Evolutionary conservation across 257 asterid species (phyloP).

Genomic region (Capsicum baccatum): DNA sequence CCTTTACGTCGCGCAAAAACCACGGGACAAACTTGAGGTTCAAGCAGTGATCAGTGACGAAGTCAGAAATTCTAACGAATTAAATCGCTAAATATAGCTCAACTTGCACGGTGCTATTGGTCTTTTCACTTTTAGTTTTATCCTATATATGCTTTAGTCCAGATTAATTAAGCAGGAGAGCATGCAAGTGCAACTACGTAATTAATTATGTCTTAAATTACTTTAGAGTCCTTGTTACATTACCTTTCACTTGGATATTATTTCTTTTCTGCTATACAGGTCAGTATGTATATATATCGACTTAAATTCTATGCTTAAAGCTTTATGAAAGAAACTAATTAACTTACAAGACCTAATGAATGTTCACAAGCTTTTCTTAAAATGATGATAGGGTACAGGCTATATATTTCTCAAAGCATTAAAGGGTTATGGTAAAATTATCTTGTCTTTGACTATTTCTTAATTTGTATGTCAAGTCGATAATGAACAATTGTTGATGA

Average conservation of each 20-base stretch:
- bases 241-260: not conserved
- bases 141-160: no score
- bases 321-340: not conserved
- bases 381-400: no score
- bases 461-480: no score
- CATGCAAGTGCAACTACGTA: no score
- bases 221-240: not conserved
- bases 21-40: not conserved
- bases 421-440: no score
- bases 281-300: not conserved
- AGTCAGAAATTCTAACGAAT: not conserved
- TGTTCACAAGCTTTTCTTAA: no score
- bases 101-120: not conserved
- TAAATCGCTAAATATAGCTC: not conserved
- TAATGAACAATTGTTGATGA: no score
- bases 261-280: not conserved
- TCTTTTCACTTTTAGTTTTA: not conserved
- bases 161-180: no score
- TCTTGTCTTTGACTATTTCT: no score
- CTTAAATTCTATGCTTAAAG: not conserved
- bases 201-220: no score
- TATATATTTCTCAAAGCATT: no score
- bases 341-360: not conserved
- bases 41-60: not conserved
- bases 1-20: not conserved